Evolutionary conservation across 164 flowering plant genomes (phyloP).

Genomic region (Tinospora cordifolia): DNA sequence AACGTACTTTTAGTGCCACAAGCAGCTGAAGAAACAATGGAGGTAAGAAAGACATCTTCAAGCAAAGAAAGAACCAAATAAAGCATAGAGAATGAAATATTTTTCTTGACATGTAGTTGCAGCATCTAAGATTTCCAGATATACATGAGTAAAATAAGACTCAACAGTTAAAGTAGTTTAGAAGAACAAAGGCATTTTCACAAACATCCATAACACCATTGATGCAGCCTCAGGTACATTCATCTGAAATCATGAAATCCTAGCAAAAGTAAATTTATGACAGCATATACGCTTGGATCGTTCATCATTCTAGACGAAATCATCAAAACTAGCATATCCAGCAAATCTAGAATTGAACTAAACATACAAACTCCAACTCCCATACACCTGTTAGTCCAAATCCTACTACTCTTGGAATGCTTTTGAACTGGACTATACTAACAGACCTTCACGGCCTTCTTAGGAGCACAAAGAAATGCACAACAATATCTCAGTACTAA

Average conservation of each 20-base stretch:
- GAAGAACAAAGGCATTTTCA: no score
- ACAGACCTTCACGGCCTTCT: not conserved
- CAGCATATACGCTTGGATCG: no score
- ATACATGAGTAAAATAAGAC: not conserved
- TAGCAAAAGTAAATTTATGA: no score
- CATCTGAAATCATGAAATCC: no score
- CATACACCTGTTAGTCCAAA: not conserved
- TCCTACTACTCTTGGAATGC: not conserved
- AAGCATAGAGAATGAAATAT: not conserved
- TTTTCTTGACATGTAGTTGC: not conserved
- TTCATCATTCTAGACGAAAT: not conserved
- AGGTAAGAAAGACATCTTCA: no score
- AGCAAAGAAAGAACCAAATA: no score
- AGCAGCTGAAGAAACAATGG: slow-evolving; percentile 44
- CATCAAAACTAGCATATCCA: not conserved
- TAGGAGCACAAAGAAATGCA: not conserved
- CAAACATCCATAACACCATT: no score
- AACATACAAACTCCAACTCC: not conserved
- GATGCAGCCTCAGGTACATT: no score
- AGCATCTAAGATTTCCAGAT: not conserved
- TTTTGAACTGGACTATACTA: not conserved
- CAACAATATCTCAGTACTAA: not conserved
- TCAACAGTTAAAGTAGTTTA: no score
- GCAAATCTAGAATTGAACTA: no score
- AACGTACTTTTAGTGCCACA: slow-evolving; percentile 84